Conservation (phyloP, 495 filamentous ascomycete genomes). For the Patellaria atrata region DNA sequence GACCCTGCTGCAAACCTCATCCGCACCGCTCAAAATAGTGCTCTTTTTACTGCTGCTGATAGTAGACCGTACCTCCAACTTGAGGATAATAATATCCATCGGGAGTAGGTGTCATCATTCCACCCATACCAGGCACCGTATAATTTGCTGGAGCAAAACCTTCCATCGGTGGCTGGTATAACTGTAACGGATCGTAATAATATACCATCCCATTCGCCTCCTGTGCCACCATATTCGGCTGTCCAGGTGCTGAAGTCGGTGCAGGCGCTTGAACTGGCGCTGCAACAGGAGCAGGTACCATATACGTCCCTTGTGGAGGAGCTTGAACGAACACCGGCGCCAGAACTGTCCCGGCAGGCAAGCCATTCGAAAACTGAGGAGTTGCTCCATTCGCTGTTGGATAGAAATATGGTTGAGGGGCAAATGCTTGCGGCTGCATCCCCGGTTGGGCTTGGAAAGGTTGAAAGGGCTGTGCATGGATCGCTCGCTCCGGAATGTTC, state of each 20-base stretch:
- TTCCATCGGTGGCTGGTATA: slow-evolving; percentile 36
- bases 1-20: no score
- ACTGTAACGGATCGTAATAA: slow-evolving; percentile 70
- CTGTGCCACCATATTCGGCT: slow-evolving; percentile 66
- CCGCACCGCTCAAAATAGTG: no score
- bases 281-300: slow-evolving; percentile 23
- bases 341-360: slow-evolving; percentile 16
- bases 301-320: slow-evolving; percentile 13
- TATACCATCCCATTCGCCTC: slow-evolving; percentile 92
- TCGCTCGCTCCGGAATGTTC: slow-evolving; percentile 86
- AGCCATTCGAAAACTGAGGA: slow-evolving; percentile 12
- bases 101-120: slow-evolving; percentile 62
- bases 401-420: slow-evolving; percentile 34
- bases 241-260: slow-evolving; percentile 31
- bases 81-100: slow-evolving; percentile 54
- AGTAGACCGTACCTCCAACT: slow-evolving; percentile 43
- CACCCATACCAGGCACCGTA: slow-evolving; percentile 51
- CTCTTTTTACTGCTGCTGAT: slow-evolving; percentile 37
- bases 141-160: slow-evolving; percentile 35
- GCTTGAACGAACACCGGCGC: slow-evolving; percentile 22
- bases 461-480: slow-evolving; percentile 87
- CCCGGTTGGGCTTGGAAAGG: slow-evolving; percentile 32
- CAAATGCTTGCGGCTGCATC: slow-evolving; percentile 16
- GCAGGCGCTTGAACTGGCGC: slow-evolving; percentile 25
- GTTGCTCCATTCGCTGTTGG: slow-evolving; percentile 14